Percentiles rank a stretch among this genome's conserved stretches.
Conservation (phyloP, 805 yeast species). For the Kuraishia hungarica region DNA sequence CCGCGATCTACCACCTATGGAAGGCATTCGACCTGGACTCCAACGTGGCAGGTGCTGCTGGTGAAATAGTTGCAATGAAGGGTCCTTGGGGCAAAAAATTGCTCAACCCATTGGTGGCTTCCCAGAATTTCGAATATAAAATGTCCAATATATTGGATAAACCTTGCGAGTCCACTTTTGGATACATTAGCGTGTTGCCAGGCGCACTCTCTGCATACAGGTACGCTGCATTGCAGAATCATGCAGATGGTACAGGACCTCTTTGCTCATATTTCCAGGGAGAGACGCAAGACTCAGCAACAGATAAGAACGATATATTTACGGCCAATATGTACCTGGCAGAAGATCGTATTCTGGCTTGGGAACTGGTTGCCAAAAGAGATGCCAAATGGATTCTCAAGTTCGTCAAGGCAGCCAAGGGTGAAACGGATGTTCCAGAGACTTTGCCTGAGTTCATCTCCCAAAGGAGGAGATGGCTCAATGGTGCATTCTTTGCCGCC, state of each 20-base stretch:
- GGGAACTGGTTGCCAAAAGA: conserved; percentile 88
- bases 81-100: conserved; percentile 81
- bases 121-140: conserved; percentile 93
- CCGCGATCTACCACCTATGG: conserved; percentile 91
- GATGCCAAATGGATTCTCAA: conserved; percentile 82
- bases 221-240: conserved; percentile 76
- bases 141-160: conserved; percentile 95
- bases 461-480: conserved; percentile 97
- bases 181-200: conserved; percentile 88
- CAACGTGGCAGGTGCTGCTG: conserved; percentile 98
- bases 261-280: conserved; percentile 85
- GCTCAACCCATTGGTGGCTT: conserved; percentile 86
- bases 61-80: conserved; percentile 92
- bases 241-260: conserved; percentile 90
- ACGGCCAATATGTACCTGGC: conserved; percentile 97
- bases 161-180: conserved; percentile 87
- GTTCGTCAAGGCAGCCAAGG: conserved; percentile 87
- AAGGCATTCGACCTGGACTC: conserved; percentile 95
- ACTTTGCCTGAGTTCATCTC: conserved; percentile 88
- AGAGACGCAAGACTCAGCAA: conserved; percentile 34
- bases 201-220: conserved; percentile 96
- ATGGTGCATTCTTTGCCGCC: conserved; percentile 97
- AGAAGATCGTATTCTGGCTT: conserved; percentile 91
- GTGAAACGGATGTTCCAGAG: conserved; percentile 97
- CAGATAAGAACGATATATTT: conserved; percentile 59